phyloP scores from a whole-genome alignment of 768 basidiomycete species.

The Suillus paluster region DNA sequence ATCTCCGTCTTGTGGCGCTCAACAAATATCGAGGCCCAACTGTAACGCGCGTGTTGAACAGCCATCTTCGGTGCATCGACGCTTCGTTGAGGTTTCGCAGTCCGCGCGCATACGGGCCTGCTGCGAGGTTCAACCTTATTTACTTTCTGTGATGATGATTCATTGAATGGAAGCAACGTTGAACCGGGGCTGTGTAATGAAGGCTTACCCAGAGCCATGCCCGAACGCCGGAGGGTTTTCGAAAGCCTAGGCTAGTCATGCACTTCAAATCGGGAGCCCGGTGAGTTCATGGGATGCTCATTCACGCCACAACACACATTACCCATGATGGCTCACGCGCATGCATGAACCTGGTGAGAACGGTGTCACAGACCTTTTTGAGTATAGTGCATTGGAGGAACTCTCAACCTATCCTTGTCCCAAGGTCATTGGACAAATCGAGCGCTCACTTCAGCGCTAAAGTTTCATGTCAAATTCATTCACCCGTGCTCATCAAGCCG shows the following conservation, averaged over 20 bases:
- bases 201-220: not conserved
- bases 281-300: not conserved
- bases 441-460: not conserved
- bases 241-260: not conserved
- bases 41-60: constrained; percentile 7
- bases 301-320: not conserved
- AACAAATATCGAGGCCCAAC: not conserved
- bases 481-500: not conserved
- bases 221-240: not conserved
- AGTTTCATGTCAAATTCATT: not conserved
- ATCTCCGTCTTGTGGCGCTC: not conserved
- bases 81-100: not conserved
- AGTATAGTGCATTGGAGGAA: not conserved
- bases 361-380: not conserved
- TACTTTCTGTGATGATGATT: no score
- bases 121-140: not conserved
- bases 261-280: not conserved
- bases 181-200: not conserved
- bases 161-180: not conserved
- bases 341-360: not conserved
- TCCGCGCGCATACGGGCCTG: not conserved
- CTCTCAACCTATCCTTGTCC: no score
- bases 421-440: no score
- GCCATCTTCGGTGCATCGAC: not conserved
- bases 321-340: not conserved